Base-by-base conservation (phyloP, 2,329 filamentous ascomycete species). In the Aspergillus luchuensis region DNA sequence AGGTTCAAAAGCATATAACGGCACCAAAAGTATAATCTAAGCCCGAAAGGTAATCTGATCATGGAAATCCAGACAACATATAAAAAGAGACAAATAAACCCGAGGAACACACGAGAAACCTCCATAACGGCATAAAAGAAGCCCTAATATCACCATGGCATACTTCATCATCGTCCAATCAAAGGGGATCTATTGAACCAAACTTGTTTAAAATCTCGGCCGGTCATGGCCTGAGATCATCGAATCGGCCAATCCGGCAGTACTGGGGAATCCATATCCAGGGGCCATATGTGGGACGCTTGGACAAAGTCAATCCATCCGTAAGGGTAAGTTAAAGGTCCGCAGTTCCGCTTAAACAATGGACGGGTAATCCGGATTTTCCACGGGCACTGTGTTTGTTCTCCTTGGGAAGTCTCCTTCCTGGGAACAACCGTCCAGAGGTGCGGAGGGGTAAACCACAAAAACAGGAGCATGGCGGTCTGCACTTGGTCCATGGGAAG, bases 331-430 rank as follows among this genome's bases (percentile, higher is more conserved):
- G 21, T 25, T 15, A 49, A 39, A 36, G 30, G 41, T n/a, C 52
- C 25, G 33, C 30, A 17, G 28, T 33, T 60, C 56, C 58, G 56
- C 36, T 47, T 47, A 58, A 41, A 28, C 25, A 52, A 19, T 17
- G 54, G 57, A n/a, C 19, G 39, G 38, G 28, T 19, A 39, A 47
- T 58, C 56, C 58, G 61, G 49, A 55, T 56, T 52, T 30, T 60
- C 61, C 61, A 60, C 58, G 56, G 52, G 41, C 50, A 63, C 30
- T 17, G 30, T 33, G 17, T 45, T 28, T 53, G 23, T 50, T 21
- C 33, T 52, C 56, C 48, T 19, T 50, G 56, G 56, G 30, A 43
- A 13, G 17, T 45, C 45, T 33, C 25, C 53, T 56, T 56, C 53
- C 53, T 56, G 41, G 53, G 53, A 45, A 23, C 30, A 47, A 15